Evolutionary conservation across 2,329 filamentous ascomycete species (phyloP), one percentile per base, ranked within the genome.

Genomic region (Celoporthe dispersa): DNA sequence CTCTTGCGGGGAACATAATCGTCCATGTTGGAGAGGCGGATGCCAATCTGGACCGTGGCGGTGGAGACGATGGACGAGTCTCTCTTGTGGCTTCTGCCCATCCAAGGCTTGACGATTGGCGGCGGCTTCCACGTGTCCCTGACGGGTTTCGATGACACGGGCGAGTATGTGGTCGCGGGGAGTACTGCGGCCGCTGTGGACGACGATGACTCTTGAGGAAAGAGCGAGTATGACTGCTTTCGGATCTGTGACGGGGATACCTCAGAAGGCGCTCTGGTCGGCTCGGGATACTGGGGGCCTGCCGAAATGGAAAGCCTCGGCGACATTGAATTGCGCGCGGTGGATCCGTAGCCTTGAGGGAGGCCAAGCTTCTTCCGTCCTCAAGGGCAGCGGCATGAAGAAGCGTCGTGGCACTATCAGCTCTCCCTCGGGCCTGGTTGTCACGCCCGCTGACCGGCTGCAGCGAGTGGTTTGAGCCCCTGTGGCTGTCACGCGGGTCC

Each of bases 31-130:
- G 90, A 92, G 68, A 93, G 83, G 14, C 91, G 86, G 22, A 93
- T 82, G 1, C 90, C 91, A 66, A 93, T 92, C 76, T 92, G 90
- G 14, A 93, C 90, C 0, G 90, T 92, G 33, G 90, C 90, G 12
- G 87, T 87, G 60, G 90, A 92, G 22, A 83, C 84, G 57, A 89
- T 82, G 0, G 90, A 93, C 6, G 88, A 89, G 70, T 88, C 84
- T 60, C 90, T 84, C 25, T 82, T 81, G 75, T 87, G 86, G n/a
- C 84, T 81, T 19, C 77, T 76, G 5, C 78, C 79, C 57, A 80
- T 79, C 66, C 83, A 82, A 57, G 80, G 81, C 62, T 75, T 75
- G 72, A 85, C 79, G 1, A 79, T 80, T 4, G 82, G 81, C 2
- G 84, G 86, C 3, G 84, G 85, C 70, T 79, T 80, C 48, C 83